These are phyloP conservation scores for Myxozyma lipomycoides DNA, from an alignment of 805 yeast species.

Conservation along the genomic window DNA sequence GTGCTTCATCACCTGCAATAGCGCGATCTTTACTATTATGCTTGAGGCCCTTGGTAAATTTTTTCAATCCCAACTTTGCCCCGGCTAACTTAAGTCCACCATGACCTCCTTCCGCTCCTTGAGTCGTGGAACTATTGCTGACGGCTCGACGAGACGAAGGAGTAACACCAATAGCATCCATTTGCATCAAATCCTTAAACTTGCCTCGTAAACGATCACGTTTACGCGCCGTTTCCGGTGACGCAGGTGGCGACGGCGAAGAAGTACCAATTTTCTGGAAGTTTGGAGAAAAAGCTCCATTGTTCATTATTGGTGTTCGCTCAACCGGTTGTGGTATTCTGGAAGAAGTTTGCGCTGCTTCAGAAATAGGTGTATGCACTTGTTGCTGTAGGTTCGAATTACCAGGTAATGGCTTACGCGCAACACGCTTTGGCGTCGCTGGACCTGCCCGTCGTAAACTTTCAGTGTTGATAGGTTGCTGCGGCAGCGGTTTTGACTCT, in stretches of 20 bases:
- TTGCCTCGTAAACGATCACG: conserved; percentile 4
- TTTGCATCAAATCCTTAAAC: conserved; percentile 19
- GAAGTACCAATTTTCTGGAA: no score
- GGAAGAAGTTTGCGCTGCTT: background rate
- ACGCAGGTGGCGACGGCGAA: no score
- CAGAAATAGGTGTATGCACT: background rate
- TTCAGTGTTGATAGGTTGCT: no score
- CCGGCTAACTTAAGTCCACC: background rate
- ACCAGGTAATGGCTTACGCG: background rate
- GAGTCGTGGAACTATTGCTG: background rate
- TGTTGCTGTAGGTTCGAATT: no score
- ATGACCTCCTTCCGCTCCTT: background rate
- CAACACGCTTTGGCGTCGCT: background rate
- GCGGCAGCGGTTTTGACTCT: no score
- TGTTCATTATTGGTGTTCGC: background rate
- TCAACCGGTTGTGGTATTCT: background rate
- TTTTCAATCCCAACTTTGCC: background rate
- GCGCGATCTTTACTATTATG: background rate
- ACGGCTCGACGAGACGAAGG: conserved; percentile 1
- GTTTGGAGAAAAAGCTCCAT: background rate
- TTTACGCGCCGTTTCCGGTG: background rate
- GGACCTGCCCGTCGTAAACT: no score
- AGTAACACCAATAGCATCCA: conserved; percentile 21
- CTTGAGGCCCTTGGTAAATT: background rate
- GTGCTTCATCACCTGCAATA: background rate